These are phyloP conservation scores for Oropetium thomaeum DNA, from an alignment of 176 grass and related monocot genomes.

Conservation along the genomic window DNA sequence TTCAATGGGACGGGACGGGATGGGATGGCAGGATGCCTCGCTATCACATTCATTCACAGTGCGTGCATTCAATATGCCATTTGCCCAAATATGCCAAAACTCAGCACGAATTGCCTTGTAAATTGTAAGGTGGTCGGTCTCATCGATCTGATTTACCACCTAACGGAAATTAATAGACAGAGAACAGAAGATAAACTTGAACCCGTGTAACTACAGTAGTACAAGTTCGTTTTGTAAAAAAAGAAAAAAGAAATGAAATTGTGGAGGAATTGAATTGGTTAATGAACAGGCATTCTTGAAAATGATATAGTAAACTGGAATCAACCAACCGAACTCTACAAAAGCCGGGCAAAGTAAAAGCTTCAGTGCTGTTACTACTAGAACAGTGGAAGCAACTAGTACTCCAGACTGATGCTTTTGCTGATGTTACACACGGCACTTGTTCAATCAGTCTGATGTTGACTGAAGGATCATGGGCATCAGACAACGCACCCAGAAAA, in stretches of 20 bases:
- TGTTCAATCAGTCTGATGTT: constrained; percentile 14
- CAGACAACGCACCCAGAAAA: constrained; percentile 14
- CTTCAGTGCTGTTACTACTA: neutral
- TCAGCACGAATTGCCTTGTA: neutral
- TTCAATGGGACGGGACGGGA: constrained; percentile 19
- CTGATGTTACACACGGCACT: constrained; percentile 17
- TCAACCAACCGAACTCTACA: neutral
- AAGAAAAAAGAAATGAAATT: neutral
- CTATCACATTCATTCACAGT: neutral
- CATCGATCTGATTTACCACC: neutral
- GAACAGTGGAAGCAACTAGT: constrained; percentile 7
- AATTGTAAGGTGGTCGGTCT: neutral
- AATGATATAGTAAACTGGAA: neutral
- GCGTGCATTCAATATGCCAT: neutral
- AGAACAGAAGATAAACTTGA: neutral
- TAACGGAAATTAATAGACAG: neutral
- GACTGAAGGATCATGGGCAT: constrained; percentile 26
- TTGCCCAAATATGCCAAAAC: no score
- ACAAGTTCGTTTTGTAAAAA: no score
- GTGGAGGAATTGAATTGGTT: neutral
- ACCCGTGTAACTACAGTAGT: no score
- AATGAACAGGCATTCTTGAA: neutral
- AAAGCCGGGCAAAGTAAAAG: constrained; percentile 11
- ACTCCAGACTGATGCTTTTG: neutral
- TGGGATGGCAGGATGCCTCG: neutral